A percentile compares a stretch with the other conserved stretches of the same genome.
Conservation (phyloP, 352 stramenopile species). For the Phytophthora macrochlamydospora region DNA sequence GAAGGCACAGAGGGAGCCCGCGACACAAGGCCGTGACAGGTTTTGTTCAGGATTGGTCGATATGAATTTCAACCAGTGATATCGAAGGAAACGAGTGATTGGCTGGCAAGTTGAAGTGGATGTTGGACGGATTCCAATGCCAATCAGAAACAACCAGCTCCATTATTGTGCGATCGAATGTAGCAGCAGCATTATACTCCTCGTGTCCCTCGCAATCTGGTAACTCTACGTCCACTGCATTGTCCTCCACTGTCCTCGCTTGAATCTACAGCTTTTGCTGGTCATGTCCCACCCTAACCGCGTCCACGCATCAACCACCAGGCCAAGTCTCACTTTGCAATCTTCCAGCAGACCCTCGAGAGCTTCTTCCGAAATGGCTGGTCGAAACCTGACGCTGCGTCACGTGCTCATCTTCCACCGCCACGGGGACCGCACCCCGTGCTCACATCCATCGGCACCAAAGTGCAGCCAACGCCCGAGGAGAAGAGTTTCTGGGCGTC, state of each 20-base stretch:
- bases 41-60: neutral
- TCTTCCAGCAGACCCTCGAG: slow-evolving; percentile 21
- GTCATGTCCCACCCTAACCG: neutral
- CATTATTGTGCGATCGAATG: too few species aligned
- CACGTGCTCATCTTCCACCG: slow-evolving; percentile 34
- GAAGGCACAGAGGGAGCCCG: neutral
- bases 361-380: neutral
- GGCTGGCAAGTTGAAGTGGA: neutral
- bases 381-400: slow-evolving; percentile 18
- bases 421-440: slow-evolving; percentile 38
- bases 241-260: neutral
- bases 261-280: neutral
- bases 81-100: neutral
- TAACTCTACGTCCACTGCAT: neutral
- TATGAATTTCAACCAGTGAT: neutral
- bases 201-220: too few species aligned
- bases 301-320: neutral
- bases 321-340: slow-evolving; percentile 19
- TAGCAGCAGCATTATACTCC: too few species aligned
- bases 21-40: neutral
- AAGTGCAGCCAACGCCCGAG: slow-evolving; percentile 20
- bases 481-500: slow-evolving; percentile 32
- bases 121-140: neutral
- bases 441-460: slow-evolving; percentile 20
- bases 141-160: too few species aligned